A percentile compares a stretch with the other conserved stretches of the same genome.
Conservation (phyloP, 805 yeast species). For the Teunomyces tritomae region DNA sequence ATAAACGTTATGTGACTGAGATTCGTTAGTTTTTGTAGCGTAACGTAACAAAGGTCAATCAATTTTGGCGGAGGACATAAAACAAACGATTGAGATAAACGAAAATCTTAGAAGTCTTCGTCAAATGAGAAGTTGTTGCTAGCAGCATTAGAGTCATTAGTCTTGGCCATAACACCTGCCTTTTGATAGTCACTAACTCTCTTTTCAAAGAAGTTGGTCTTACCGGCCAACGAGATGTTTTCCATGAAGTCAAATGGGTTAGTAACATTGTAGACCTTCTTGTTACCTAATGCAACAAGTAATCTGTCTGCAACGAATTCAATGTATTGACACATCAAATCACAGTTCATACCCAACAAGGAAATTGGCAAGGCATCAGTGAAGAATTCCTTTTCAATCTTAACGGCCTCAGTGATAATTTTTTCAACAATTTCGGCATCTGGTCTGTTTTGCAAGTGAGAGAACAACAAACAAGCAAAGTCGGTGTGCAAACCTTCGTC, state of each 20-base stretch:
- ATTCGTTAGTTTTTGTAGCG: neutral
- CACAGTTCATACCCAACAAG: constrained; percentile 90
- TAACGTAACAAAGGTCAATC: neutral
- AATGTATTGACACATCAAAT: constrained; percentile 95
- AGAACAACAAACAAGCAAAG: constrained; percentile 92
- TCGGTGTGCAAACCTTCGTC: constrained; percentile 99
- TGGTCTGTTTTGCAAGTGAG: constrained; percentile 91
- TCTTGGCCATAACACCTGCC: constrained; percentile 96
- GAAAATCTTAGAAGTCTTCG: constrained; percentile 75
- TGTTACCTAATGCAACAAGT: constrained; percentile 85
- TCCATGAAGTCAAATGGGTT: constrained; percentile 99
- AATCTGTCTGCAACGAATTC: constrained; percentile 97
- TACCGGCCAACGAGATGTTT: constrained; percentile 96
- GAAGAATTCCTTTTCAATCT: constrained; percentile 89
- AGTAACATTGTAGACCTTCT: constrained; percentile 79
- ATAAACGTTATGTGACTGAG: neutral
- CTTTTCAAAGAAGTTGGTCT: constrained; percentile 98
- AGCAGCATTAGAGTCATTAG: constrained; percentile 46
- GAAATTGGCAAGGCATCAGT: constrained; percentile 93
- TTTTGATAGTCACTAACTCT: constrained; percentile 98
- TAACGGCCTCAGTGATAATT: constrained; percentile 93
- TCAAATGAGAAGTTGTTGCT: constrained; percentile 74
- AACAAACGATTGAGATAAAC: neutral
- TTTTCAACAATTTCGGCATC: constrained; percentile 71
- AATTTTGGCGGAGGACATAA: neutral